Evolutionary conservation across 352 stramenopile genomes (phyloP), one percentile per base, ranked within the genome.

Genomic region (Pythium sp.): DNA sequence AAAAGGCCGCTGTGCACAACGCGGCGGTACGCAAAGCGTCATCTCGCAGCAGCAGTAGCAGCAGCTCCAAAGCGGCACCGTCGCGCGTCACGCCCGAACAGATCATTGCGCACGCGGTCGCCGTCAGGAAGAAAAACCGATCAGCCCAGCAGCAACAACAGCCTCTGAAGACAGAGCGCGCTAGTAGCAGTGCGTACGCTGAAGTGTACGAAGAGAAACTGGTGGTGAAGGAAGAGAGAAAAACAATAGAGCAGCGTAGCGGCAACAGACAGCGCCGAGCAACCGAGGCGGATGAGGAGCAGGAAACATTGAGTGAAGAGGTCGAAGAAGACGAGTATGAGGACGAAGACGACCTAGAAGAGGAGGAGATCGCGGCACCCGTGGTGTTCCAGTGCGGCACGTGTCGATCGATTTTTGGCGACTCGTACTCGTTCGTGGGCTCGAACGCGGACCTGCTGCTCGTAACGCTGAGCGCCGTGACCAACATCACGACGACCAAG

Each of bases 331-430:
- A 72, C 20, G 58, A 72, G 58, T 69, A 70, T 9, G 72, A 71
- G 0, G 73, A 73, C 14, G 70, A 68, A 3, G 76, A 78, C 20
- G 68, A 82, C 2, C 71, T 74, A 4, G 68, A 74, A 6, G 81
- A 79, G 20, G 78, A 80, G n/a, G 80, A 79, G n/a, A 71, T 76
- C 20, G 69, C 83, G 51, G 82, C 81, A 20, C 86, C 89, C 7
- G 86, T 95, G 36, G 83, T 94, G 28, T 95, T 95, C 65, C 86
- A 94, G 66, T 95, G 87, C 71, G 87, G 72, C 72, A 94, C 85
- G 22, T 95, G 87, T 47, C 79, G 87, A 30, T 89, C 81, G 32
- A 93, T 95, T 61, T 89, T 95, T 28, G 86, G 86, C 22, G 87
- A 95, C 71, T 94, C 86, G 54, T 93, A 93, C 64, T 78, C 84